phyloP scores from a whole-genome alignment of 2,329 filamentous ascomycete genomes.

The Huntiella savannae region DNA sequence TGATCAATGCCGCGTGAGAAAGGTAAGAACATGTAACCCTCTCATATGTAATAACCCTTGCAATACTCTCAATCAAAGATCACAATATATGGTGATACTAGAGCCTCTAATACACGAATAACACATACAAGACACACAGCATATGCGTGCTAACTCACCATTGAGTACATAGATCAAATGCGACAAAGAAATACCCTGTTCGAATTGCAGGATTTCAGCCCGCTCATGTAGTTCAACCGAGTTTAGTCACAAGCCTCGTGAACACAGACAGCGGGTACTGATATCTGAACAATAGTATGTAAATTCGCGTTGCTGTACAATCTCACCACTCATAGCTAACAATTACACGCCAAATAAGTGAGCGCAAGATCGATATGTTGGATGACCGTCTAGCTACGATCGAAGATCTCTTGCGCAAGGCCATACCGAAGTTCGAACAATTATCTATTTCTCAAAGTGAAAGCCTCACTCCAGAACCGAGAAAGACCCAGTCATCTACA shows the following conservation, averaged over 20 bases:
- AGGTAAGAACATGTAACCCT: constrained; percentile 17
- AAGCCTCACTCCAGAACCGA: constrained; percentile 14
- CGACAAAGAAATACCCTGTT: constrained; percentile 38
- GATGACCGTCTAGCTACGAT: constrained; percentile 26
- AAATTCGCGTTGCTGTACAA: not conserved
- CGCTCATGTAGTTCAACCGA: constrained; percentile 36
- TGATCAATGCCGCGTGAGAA: constrained; percentile 25
- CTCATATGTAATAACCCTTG: not conserved
- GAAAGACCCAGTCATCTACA: constrained; percentile 8
- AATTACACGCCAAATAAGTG: constrained; percentile 19
- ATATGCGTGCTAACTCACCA: not conserved
- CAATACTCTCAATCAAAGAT: not conserved
- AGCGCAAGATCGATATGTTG: constrained; percentile 33
- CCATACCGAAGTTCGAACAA: not conserved
- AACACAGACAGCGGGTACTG: constrained; percentile 34
- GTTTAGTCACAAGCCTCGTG: constrained; percentile 33
- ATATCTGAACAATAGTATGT: constrained; percentile 42
- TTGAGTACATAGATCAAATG: constrained; percentile 30
- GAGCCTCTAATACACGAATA: not conserved
- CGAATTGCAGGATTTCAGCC: constrained; percentile 35
- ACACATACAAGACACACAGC: too few species aligned
- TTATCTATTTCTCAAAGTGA: not conserved
- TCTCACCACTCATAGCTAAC: not conserved
- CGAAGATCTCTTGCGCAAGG: constrained; percentile 21
- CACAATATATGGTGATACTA: not conserved